A percentile compares a stretch with the other conserved stretches of the same genome.
phyloP scores from a whole-genome alignment of 768 basidiomycete species.

The Auriscalpium orientale region DNA sequence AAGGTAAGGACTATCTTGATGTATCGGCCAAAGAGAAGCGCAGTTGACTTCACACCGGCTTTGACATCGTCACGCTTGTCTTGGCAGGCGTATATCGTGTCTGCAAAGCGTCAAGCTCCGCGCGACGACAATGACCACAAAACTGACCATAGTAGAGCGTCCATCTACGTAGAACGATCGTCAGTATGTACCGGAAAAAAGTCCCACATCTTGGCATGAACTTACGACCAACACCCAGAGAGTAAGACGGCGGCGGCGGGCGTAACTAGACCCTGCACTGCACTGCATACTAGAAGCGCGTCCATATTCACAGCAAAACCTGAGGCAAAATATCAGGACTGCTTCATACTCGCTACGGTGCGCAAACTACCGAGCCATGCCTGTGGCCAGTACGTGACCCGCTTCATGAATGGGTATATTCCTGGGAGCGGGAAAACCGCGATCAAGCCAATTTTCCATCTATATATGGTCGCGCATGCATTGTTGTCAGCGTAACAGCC shows the following conservation, averaged over 20 bases:
- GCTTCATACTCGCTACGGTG: neutral
- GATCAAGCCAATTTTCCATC: neutral
- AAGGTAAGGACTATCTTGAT: constrained; percentile 36
- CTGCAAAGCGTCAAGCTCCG: constrained; percentile 21
- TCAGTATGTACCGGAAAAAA: neutral
- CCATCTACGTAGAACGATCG: neutral
- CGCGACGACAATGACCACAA: too few species aligned
- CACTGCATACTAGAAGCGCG: neutral
- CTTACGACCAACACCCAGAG: neutral
- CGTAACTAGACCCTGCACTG: neutral
- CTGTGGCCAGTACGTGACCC: constrained; percentile 4
- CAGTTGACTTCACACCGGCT: constrained; percentile 56
- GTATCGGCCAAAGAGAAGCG: constrained; percentile 45
- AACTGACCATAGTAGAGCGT: neutral
- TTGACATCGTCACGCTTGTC: constrained; percentile 51
- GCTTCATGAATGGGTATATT: neutral
- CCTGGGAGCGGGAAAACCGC: neutral
- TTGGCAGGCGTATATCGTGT: constrained; percentile 59
- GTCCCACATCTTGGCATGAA: neutral
- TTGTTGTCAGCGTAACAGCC: neutral
- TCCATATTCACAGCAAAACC: neutral
- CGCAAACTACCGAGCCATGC: neutral
- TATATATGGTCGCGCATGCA: neutral
- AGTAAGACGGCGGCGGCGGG: neutral
- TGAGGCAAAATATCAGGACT: neutral